Evolutionary conservation across 139 green algal genomes (phyloP), one percentile per base, ranked within the genome.

Genomic region (Chlamydomonas eustigma): DNA sequence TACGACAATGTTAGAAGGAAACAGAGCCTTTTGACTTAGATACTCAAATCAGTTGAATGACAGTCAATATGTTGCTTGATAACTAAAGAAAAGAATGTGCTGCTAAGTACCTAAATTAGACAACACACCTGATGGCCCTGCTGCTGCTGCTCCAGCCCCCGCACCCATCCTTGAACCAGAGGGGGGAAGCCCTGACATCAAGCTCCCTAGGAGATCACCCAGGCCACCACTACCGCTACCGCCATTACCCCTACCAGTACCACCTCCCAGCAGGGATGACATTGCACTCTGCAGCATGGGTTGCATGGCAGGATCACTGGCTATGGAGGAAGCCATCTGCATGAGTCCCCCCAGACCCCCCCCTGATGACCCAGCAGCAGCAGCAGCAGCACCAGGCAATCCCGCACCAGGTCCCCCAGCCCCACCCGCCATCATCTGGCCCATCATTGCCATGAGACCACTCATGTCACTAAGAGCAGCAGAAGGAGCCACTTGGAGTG

Each of bases 291-390:
- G 73, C 1, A 88, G 67, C 39, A 88, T 63, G 5, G 83, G 83
- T 36, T 81, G 76, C 83, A 88, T 88, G 33, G 69, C 70, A 3
- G 83, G 83, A 65, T 88, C 83, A 5, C 35, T 79, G 1, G 74
- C 69, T 6, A 88, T 71, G 38, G 73, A 63, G 30, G 77, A 71
- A n/a, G 83, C 83, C 73, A 83, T 77, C 73, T 85, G 79, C 35
- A 88, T 37, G 6, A 88, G 70, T 0, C 79, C 79, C 6, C 74
- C 82, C 73, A 88, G 76, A 24, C 79, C 77, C 31, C 76, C 80
- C 8, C 51, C 76, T 4, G 74, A 76, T 2, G 44, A 69, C 5
- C 67, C 76, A 24, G 73, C 74, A 0, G 12, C 74, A 24, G 38
- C 36, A 69, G 51, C 30, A 37, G 65, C 12, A 73, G 31, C 12